These are phyloP conservation scores for Aegle marmelos DNA, from an alignment of 345 rosid genomes.

Conservation along the genomic window DNA sequence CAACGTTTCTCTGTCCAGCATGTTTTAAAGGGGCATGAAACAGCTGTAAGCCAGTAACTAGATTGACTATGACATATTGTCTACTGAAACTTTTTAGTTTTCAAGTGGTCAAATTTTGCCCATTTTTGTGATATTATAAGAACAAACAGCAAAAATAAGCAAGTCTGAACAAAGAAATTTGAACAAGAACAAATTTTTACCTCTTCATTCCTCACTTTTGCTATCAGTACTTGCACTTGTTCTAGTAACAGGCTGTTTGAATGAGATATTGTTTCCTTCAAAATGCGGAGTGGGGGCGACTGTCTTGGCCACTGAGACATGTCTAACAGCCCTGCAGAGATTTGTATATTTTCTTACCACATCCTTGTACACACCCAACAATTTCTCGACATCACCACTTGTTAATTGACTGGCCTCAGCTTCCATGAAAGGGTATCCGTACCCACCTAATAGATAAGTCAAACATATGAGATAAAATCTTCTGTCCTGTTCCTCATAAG, in stretches of 20 bases:
- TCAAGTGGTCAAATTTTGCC: neutral
- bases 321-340: slow-evolving; percentile 34
- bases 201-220: slow-evolving; percentile 7
- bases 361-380: slow-evolving; percentile 53
- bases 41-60: slow-evolving; percentile 6
- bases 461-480: neutral
- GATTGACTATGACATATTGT: neutral
- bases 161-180: neutral
- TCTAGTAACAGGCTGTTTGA: slow-evolving; percentile 11
- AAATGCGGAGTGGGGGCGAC: slow-evolving; percentile 6
- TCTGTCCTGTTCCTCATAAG: neutral
- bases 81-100: slow-evolving; percentile 1
- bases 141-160: neutral
- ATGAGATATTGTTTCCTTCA: slow-evolving; percentile 1
- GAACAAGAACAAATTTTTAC: neutral
- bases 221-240: neutral
- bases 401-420: slow-evolving; percentile 45
- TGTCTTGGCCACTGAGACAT: slow-evolving; percentile 17
- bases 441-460: slow-evolving; percentile 26
- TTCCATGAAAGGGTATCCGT: slow-evolving; percentile 48
- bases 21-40: slow-evolving; percentile 44
- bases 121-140: neutral
- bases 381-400: slow-evolving; percentile 44
- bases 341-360: slow-evolving; percentile 44
- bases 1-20: slow-evolving; percentile 18